A percentile compares a stretch with the other conserved stretches of the same genome.
These are phyloP conservation scores for Cicer chorassanicum DNA, from an alignment of 306 rosid genomes.

Conservation along the genomic window DNA sequence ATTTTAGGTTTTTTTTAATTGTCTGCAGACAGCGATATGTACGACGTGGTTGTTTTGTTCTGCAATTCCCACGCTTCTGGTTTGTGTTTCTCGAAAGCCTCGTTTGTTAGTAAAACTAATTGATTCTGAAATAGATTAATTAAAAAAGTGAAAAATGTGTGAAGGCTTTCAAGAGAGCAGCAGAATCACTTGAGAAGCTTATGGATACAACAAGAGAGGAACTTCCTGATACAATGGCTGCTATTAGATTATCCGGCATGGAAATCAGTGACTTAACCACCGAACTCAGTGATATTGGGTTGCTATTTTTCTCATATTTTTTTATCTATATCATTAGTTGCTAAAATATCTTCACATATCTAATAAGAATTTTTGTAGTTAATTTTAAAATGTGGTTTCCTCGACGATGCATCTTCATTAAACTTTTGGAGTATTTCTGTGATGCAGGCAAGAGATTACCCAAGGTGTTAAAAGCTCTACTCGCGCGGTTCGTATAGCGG, in stretches of 20 bases:
- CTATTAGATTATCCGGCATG: slow-evolving; percentile 91
- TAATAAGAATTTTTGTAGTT: no score
- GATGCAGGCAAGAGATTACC: slow-evolving; percentile 79
- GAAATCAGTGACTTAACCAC: slow-evolving; percentile 89
- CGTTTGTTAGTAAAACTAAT: slow-evolving; percentile 11
- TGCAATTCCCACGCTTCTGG: slow-evolving; percentile 92
- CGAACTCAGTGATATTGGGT: slow-evolving; percentile 91
- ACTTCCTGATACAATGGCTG: slow-evolving; percentile 90
- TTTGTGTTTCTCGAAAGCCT: slow-evolving; percentile 44
- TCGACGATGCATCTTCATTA: no score
- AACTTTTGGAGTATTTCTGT: neutral
- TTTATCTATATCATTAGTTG: no score
- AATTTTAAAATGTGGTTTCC: no score
- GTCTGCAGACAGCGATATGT: slow-evolving; percentile 70
- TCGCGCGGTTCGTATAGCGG: slow-evolving; percentile 69
- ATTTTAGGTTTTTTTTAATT: neutral
- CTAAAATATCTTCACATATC: no score
- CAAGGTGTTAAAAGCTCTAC: slow-evolving; percentile 91
- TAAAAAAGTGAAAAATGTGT: slow-evolving; percentile 16
- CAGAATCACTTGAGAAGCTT: slow-evolving; percentile 86
- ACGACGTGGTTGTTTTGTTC: slow-evolving; percentile 87
- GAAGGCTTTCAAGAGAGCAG: slow-evolving; percentile 92
- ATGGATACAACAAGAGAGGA: slow-evolving; percentile 90
- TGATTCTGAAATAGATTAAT: slow-evolving; percentile 16
- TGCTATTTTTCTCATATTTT: neutral